Base-by-base conservation (phyloP, 495 filamentous ascomycete species). In the Clohesyomyces aquaticus region DNA sequence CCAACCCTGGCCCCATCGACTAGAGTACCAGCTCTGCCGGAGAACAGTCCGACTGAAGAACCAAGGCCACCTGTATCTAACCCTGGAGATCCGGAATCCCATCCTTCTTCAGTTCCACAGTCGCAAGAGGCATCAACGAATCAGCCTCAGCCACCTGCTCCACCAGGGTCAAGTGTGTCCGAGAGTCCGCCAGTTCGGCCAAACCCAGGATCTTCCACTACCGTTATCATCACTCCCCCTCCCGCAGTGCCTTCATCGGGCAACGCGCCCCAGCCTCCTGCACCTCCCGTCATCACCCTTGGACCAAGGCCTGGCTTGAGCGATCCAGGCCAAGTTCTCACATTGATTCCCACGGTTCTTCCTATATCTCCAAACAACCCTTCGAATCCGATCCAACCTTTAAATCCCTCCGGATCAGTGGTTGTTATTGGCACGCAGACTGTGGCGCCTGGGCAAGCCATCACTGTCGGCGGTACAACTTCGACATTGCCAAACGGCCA, bases 401-500 rank as follows among this genome's bases (percentile, higher is more conserved):
- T 9, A 6, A 27, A 52, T n/a, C 57, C 57, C 11, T 60, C 57
- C 3, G 18, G 18, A 27, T 21, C 59, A 28, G 59, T 32, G 8
- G 25, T 62, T 22, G 45, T 62, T 12, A 62, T 62, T 48, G 59
- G 59, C 16, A 27, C 48, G 18, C 59, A 62, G 22, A 62, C 61
- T 14, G 51, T 64, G 3, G 9, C 8, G 4, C 52, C 51, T 6
- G 61, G 61, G 6, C 18, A n/a, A 3, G 27, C 54, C 29, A 49
- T 64, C 28, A 58, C 53, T 2, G 25, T 62, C 19, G 59, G 59
- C 1, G 59, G 59, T 18, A 26, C 48, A 2, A 62, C 59, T 1
- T 35, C 29, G 10, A 62, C 59, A 3, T 25, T 62, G 1, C 11
- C 29, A 46, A 55, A 55, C 27, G 50, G 50, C 4, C 48, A 62